A percentile compares a stretch with the other conserved stretches of the same genome.
These are phyloP conservation scores for Lachancea waltii DNA, from an alignment of 805 yeast species.

Conservation along the genomic window DNA sequence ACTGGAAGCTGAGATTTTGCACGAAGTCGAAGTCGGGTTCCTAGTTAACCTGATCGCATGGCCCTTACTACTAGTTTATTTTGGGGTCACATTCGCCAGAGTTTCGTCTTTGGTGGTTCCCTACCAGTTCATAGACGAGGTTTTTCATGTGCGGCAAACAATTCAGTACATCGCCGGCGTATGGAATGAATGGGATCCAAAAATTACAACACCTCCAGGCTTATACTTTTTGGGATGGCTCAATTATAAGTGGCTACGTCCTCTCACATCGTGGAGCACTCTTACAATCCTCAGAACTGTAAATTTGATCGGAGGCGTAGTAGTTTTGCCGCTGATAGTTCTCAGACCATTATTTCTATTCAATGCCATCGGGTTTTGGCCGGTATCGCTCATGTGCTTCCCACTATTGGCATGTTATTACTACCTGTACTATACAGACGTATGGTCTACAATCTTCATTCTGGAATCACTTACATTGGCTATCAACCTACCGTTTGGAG, in stretches of 20 bases:
- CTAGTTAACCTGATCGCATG: conserved; percentile 31
- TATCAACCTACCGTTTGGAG: conserved; percentile 35
- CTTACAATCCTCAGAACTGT: conserved; percentile 44
- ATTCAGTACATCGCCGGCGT: conserved; percentile 54
- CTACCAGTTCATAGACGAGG: conserved; percentile 50
- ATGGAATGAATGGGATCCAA: conserved; percentile 71
- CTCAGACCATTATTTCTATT: conserved; percentile 35
- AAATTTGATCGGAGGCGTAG: conserved; percentile 61
- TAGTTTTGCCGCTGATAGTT: conserved; percentile 45
- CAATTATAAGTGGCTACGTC: conserved; percentile 24
- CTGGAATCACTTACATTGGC: conserved; percentile 48
- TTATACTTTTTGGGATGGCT: conserved; percentile 49
- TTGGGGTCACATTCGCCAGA: conserved; percentile 23
- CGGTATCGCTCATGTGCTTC: conserved; percentile 40
- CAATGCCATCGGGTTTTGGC: conserved; percentile 41
- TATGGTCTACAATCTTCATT: conserved; percentile 78
- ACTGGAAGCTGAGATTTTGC: conserved; percentile 17
- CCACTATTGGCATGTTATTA: conserved; percentile 74
- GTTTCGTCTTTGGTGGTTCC: conserved; percentile 29
- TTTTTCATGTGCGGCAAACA: conserved; percentile 81
- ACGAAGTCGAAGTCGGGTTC: conserved; percentile 28
- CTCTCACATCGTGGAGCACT: conserved; percentile 22
- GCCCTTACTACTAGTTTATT: conserved; percentile 27
- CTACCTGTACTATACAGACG: conserved; percentile 83
- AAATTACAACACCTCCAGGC: conserved; percentile 97